Conservation (phyloP, 2,329 filamentous ascomycete genomes). For the Talaromyces sp. region DNA sequence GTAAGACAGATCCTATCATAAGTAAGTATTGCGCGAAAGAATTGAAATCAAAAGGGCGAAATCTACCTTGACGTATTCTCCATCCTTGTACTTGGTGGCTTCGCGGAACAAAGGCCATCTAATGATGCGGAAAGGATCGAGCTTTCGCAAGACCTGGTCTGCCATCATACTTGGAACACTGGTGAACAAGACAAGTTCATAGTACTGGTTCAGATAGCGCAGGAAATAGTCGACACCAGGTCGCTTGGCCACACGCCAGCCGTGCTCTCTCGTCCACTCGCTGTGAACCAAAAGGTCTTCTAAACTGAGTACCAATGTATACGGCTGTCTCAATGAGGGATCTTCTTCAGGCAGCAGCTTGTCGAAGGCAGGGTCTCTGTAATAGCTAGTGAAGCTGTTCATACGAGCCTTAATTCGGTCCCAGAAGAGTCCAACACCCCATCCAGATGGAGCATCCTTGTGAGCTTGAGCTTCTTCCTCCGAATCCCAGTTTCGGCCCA, state of each 20-base stretch:
- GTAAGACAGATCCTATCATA: slow-evolving; percentile 80
- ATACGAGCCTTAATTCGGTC: slow-evolving; percentile 73
- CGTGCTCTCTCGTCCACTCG: slow-evolving; percentile 89
- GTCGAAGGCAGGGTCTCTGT: slow-evolving; percentile 90
- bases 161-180: slow-evolving; percentile 78
- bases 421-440: slow-evolving; percentile 73
- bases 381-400: slow-evolving; percentile 77
- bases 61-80: slow-evolving; percentile 88
- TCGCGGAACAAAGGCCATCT: slow-evolving; percentile 94
- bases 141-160: slow-evolving; percentile 83
- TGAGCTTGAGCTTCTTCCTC: slow-evolving; percentile 69
- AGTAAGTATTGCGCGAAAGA: slow-evolving; percentile 14
- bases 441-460: slow-evolving; percentile 73
- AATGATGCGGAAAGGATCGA: slow-evolving; percentile 93
- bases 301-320: slow-evolving; percentile 86
- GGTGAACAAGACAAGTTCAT: slow-evolving; percentile 95
- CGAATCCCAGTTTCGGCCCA: slow-evolving; percentile 82
- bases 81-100: slow-evolving; percentile 94
- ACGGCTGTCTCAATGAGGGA: slow-evolving; percentile 75
- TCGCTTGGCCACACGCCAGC: slow-evolving; percentile 91
- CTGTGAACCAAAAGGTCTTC: slow-evolving; percentile 94
- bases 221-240: slow-evolving; percentile 97
- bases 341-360: slow-evolving; percentile 77
- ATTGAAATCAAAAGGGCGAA: slow-evolving; percentile 15
- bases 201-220: slow-evolving; percentile 95